Conservation (phyloP, 805 yeast species). For the Limtongozyma cylindracea region DNA sequence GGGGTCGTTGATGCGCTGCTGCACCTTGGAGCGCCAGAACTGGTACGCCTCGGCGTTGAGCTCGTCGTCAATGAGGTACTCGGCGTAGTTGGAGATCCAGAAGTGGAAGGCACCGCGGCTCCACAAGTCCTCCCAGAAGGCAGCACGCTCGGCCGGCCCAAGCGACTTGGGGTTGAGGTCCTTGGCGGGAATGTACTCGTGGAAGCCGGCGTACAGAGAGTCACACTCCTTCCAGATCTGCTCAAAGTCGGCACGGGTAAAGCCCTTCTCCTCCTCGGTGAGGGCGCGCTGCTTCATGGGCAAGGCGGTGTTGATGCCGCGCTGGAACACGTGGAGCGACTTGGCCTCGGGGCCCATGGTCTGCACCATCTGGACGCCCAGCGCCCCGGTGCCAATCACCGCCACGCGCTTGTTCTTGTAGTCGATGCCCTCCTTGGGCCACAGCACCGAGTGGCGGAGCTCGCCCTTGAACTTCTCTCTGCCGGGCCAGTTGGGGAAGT, state of each 20-base stretch:
- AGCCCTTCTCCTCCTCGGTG: constrained; percentile 1
- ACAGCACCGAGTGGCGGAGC: constrained; percentile 7
- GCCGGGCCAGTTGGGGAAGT: constrained; percentile 5
- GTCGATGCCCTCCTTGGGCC: constrained; percentile 5
- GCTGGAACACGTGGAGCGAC: constrained; percentile 2
- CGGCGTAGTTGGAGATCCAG: constrained; percentile 5
- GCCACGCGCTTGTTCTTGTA: constrained; percentile 5
- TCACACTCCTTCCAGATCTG: constrained; percentile 1
- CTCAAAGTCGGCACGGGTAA: constrained; percentile 1
- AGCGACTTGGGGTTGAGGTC: too few species aligned
- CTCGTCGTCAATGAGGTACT: constrained; percentile 2
- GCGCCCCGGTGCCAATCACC: constrained; percentile 9
- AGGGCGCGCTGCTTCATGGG: constrained; percentile 3
- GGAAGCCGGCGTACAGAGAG: too few species aligned
- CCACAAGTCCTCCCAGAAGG: constrained; percentile 3
- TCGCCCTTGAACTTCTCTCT: constrained; percentile 5
- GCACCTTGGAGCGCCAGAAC: constrained; percentile 4
- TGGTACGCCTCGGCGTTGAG: constrained; percentile 3
- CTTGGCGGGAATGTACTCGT: too few species aligned
- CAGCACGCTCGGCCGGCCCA: too few species aligned
- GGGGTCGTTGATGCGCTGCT: constrained; percentile 4
- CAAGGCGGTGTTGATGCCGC: constrained; percentile 2
- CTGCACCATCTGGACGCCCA: constrained; percentile 7
- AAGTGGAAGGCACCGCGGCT: constrained; percentile 6
- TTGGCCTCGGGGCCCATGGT: constrained; percentile 3